These are phyloP conservation scores for Mallotus nudiflorus DNA, from an alignment of 345 rosid genomes.

Conservation along the genomic window DNA sequence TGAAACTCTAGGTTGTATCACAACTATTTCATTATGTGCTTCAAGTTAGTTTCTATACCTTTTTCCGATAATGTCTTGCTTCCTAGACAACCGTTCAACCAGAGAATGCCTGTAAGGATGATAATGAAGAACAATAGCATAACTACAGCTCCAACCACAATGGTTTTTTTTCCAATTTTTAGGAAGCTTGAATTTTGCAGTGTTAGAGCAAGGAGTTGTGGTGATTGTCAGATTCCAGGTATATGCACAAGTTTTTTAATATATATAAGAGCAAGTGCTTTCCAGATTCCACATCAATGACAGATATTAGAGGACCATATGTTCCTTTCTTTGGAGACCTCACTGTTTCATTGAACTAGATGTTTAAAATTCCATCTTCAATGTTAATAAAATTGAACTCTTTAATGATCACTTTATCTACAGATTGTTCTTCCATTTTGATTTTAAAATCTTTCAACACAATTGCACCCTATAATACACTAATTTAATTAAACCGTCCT, in stretches of 20 bases:
- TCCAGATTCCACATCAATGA: neutral
- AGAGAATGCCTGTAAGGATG: neutral
- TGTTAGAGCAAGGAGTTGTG: neutral
- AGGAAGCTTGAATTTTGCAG: neutral
- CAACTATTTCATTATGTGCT: too few species aligned
- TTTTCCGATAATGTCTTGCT: neutral
- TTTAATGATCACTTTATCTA: too few species aligned
- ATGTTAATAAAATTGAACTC: conserved; percentile 56
- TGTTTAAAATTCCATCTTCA: conserved; percentile 13
- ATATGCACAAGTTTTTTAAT: neutral
- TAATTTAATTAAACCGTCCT: neutral
- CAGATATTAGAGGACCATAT: conserved; percentile 9
- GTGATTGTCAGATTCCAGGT: neutral
- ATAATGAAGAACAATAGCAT: neutral
- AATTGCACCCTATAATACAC: conserved; percentile 40
- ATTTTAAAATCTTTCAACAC: too few species aligned
- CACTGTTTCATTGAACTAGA: neutral
- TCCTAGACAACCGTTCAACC: conserved; percentile 5
- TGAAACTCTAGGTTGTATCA: too few species aligned
- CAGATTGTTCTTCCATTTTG: too few species aligned
- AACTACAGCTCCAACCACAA: neutral
- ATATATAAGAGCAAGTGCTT: conserved; percentile 24
- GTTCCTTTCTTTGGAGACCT: neutral
- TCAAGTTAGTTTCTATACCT: too few species aligned
- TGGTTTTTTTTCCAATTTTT: neutral